A percentile compares a stretch with the other conserved stretches of the same genome.
Conservation (phyloP, 2,329 filamentous ascomycete species). For the Blastomyces parvus region DNA sequence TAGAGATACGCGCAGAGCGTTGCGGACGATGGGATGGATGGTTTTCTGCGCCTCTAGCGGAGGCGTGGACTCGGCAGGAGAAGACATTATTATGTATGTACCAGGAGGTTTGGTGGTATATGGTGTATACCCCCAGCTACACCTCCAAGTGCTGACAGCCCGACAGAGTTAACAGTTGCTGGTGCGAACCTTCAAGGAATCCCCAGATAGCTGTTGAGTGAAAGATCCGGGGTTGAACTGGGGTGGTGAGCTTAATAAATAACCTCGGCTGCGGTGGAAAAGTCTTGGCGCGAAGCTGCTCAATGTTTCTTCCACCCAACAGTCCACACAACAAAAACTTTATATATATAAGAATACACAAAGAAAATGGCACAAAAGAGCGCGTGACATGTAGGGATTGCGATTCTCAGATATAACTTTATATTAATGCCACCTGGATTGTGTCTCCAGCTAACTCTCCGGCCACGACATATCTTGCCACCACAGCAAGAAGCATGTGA, state of each 20-base stretch:
- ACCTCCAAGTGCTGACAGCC: neutral
- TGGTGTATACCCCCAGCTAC: neutral
- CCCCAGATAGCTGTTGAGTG: neutral
- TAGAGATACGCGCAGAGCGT: slow-evolving; percentile 72
- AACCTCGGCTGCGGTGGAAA: neutral
- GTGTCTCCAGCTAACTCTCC: too few relatives aligned
- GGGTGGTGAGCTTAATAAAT: neutral
- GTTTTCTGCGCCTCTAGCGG: slow-evolving; percentile 6
- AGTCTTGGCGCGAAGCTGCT: neutral
- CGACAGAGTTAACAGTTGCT: neutral
- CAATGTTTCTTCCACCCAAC: too few relatives aligned
- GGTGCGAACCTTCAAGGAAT: neutral
- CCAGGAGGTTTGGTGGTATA: neutral
- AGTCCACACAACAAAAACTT: neutral
- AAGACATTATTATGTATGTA: slow-evolving; percentile 5
- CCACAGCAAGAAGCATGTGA: too few relatives aligned
- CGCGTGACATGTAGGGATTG: too few relatives aligned
- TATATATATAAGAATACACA: too few relatives aligned
- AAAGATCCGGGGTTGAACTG: neutral
- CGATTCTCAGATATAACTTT: too few relatives aligned
- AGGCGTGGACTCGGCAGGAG: neutral
- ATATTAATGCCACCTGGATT: too few relatives aligned
- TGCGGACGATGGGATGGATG: slow-evolving; percentile 66
- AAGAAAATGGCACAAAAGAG: too few relatives aligned
- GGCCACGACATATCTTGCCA: too few relatives aligned